Conservation (phyloP, 139 green algal species). For the Spirogloea muscicola region DNA sequence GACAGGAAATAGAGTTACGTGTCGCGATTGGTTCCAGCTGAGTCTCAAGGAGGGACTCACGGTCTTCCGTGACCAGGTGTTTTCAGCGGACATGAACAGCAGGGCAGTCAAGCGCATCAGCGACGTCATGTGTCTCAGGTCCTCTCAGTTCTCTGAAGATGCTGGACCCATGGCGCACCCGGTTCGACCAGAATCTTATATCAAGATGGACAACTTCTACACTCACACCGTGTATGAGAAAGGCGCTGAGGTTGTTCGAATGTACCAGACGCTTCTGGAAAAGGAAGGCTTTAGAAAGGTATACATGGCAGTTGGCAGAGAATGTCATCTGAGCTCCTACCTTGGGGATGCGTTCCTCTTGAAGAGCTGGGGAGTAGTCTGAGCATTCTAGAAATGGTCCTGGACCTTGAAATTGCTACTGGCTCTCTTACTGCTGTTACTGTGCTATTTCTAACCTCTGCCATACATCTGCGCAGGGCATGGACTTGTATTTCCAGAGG, state of each 20-base stretch:
- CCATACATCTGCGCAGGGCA: too few species aligned
- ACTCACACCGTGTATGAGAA: slow-evolving; percentile 73
- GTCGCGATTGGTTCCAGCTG: slow-evolving; percentile 97
- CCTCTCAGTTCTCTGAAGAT: slow-evolving; percentile 90
- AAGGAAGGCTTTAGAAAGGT: slow-evolving; percentile 91
- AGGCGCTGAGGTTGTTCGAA: slow-evolving; percentile 81
- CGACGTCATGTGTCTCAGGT: slow-evolving; percentile 69
- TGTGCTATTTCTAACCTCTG: too few species aligned
- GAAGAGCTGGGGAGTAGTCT: slow-evolving; percentile 53
- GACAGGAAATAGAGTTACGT: slow-evolving; percentile 86
- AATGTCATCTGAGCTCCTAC: too few species aligned
- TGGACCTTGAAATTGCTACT: too few species aligned
- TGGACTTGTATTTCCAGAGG: slow-evolving; percentile 97
- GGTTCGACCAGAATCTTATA: slow-evolving; percentile 91
- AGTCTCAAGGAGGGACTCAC: slow-evolving; percentile 90
- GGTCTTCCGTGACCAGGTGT: slow-evolving; percentile 79
- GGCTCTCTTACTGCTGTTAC: too few species aligned
- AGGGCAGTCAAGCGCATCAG: slow-evolving; percentile 90
- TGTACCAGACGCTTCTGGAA: slow-evolving; percentile 92
- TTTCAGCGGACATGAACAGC: slow-evolving; percentile 90
- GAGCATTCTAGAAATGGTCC: too few species aligned
- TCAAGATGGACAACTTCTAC: slow-evolving; percentile 99
- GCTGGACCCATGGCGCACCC: slow-evolving; percentile 91
- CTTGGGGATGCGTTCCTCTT: too few species aligned
- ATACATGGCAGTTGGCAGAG: too few species aligned